Conservation (phyloP, 768 basidiomycete genomes). For the Lentinus tigrinus region DNA sequence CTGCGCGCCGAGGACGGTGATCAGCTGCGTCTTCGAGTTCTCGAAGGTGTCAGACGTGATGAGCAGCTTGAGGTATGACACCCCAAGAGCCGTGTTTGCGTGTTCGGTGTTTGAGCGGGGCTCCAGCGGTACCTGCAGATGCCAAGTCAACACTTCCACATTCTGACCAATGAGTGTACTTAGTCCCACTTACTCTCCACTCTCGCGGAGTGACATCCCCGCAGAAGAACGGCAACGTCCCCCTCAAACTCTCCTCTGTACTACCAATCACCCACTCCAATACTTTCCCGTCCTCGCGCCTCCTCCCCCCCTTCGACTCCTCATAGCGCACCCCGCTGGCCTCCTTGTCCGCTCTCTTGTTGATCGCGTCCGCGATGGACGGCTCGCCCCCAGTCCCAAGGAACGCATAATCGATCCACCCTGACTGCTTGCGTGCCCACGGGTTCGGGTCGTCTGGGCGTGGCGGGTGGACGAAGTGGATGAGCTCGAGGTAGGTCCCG, state of each 20-base stretch:
- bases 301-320: conserved; percentile 55
- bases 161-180: background rate
- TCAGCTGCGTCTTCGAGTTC: conserved; percentile 38
- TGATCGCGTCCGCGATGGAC: conserved; percentile 53
- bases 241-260: conserved; percentile 32
- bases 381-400: conserved; percentile 44
- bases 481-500: conserved; percentile 65
- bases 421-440: conserved; percentile 55
- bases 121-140: conserved; percentile 46
- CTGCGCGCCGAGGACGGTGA: conserved; percentile 45
- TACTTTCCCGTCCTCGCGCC: conserved; percentile 50
- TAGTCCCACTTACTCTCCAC: conserved; percentile 46
- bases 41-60: conserved; percentile 31
- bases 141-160: background rate
- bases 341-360: conserved; percentile 44
- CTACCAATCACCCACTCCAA: conserved; percentile 59
- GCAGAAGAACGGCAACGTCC: conserved; percentile 65
- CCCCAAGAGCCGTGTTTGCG: conserved; percentile 46
- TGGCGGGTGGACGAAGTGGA: conserved; percentile 59
- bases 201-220: conserved; percentile 65
- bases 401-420: conserved; percentile 71
- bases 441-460: conserved; percentile 45
- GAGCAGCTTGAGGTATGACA: conserved; percentile 51
- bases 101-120: conserved; percentile 49
- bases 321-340: conserved; percentile 42